Conservation (phyloP, 345 rosid genomes). For the Anacardium occidentale region DNA sequence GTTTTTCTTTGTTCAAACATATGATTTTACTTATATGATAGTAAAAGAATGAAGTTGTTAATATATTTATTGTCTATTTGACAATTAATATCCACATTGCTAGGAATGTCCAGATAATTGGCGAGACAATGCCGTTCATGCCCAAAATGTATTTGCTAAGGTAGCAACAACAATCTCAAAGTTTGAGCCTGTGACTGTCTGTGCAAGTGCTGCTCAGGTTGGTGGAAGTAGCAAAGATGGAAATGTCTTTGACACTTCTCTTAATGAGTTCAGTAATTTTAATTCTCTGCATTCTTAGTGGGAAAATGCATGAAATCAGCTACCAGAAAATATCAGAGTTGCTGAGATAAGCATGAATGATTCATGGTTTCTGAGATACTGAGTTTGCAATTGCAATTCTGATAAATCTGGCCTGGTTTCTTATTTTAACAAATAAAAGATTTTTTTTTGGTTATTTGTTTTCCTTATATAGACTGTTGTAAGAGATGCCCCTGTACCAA, state of each 20-base stretch:
- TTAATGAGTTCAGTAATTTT: not conserved
- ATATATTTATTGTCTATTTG: slow-evolving; percentile 2
- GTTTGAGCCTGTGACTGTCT: slow-evolving; percentile 83
- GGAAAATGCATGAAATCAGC: slow-evolving; percentile 71
- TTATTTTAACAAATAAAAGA: not conserved
- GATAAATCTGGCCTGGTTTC: not conserved
- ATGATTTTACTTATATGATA: not conserved
- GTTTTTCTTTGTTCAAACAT: not conserved
- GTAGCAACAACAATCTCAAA: slow-evolving; percentile 76
- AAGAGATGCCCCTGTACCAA: slow-evolving; percentile 29
- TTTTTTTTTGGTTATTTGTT: not conserved
- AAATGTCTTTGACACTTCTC: slow-evolving; percentile 12
- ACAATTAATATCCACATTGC: not conserved
- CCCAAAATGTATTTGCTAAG: slow-evolving; percentile 52
- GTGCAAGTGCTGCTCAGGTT: slow-evolving; percentile 90
- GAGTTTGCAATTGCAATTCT: not conserved
- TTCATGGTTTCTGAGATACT: slow-evolving; percentile 95
- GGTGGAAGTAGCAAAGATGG: slow-evolving; percentile 16
- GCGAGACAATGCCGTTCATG: slow-evolving; percentile 65
- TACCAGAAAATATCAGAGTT: slow-evolving; percentile 74
- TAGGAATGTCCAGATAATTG: slow-evolving; percentile 97
- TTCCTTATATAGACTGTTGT: slow-evolving; percentile 57
- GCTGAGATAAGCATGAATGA: slow-evolving; percentile 93
- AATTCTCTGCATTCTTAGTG: slow-evolving; percentile 46
- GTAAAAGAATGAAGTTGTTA: not conserved